Base-by-base conservation (phyloP, 1,284 basidiomycete species). In the Trichosporon ovoides region DNA sequence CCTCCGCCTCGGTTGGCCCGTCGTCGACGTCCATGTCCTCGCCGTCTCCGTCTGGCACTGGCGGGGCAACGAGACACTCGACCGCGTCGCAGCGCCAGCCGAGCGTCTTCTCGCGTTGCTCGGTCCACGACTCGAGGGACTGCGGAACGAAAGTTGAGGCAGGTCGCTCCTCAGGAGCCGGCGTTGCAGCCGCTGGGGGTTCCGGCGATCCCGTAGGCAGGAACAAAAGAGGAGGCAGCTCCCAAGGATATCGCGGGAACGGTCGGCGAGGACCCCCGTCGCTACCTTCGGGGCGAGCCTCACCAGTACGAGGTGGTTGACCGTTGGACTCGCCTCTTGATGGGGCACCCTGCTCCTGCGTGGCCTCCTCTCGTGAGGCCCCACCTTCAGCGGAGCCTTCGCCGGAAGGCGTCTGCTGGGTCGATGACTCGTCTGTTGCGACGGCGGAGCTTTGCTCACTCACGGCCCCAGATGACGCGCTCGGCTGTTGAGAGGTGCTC, bases 71-170 rank as follows among this genome's bases (percentile, higher is more conserved):
- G 3, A 59, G 56, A 56, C 73, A 75, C 53, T 68, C 68, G 19
- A 66, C 60, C 1, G 68, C 70, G 58, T 75, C 72, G 52, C 73
- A 75, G 22, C 72, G 63, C 72, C 72, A 74, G n/a, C 73, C 73
- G 4, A 75, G 61, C 5, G 56, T 57, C 56, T 65, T 67, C 57
- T 75, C 73, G 13, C 67, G 62, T 34, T 67, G 65, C 37, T 59
- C 55, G 1, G 70, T 68, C 73, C 73, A 75, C 36, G 55, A 62
- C 34, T 69, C 67, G 7, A 75, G 66, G 0, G 67, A 63, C 53
- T 70, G 64, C 0, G 61, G 61, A 13, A 63, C 61, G 10, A 60
- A 58, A 2, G 56, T 19, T 3, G 36, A 24, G 2, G 46, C 31
- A 10, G 37, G 55, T n/a, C 35, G 54, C 40, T 28, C 48, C 52